Evolutionary conservation across 192 early-diverging fungal species (phyloP).

Genomic region (Entrophospora sp.): DNA sequence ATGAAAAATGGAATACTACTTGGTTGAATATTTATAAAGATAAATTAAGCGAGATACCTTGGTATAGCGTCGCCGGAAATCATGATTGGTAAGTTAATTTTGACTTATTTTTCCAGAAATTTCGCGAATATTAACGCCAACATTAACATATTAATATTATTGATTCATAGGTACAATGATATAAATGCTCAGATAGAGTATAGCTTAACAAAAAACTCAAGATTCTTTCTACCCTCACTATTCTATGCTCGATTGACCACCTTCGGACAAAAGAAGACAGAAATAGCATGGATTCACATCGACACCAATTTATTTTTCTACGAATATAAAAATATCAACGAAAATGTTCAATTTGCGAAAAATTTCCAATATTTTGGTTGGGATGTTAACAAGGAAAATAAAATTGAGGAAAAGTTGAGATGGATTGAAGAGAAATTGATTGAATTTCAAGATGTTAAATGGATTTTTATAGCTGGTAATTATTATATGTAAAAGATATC

Average conservation of each 20-base stretch:
- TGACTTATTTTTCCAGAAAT: background rate
- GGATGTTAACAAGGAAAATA: no score
- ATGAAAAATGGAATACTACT: conserved; percentile 5
- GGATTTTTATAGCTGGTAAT: conserved; percentile 2
- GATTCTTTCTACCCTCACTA: conserved; percentile 2
- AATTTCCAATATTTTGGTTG: no score
- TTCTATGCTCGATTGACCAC: background rate
- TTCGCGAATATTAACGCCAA: background rate
- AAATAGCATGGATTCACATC: conserved; percentile 9
- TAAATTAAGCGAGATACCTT: background rate
- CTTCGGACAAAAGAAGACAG: background rate
- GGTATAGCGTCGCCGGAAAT: conserved; percentile 16
- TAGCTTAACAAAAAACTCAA: background rate
- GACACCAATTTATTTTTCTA: conserved; percentile 7
- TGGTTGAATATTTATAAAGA: conserved; percentile 9
- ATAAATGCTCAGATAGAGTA: conserved; percentile 5
- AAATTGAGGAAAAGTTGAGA: background rate
- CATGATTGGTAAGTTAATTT: conserved; percentile 11
- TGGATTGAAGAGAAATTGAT: conserved; percentile 9
- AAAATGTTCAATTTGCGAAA: no score
- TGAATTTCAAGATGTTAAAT: background rate
- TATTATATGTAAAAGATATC: no score
- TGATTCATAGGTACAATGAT: conserved; percentile 8
- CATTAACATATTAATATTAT: background rate
- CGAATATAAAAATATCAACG: no score